Percentiles rank a stretch among this genome's conserved stretches.
These are phyloP conservation scores for Dictyostelium capitatum DNA, from an alignment of 78 protist genomes.

Conservation along the genomic window DNA sequence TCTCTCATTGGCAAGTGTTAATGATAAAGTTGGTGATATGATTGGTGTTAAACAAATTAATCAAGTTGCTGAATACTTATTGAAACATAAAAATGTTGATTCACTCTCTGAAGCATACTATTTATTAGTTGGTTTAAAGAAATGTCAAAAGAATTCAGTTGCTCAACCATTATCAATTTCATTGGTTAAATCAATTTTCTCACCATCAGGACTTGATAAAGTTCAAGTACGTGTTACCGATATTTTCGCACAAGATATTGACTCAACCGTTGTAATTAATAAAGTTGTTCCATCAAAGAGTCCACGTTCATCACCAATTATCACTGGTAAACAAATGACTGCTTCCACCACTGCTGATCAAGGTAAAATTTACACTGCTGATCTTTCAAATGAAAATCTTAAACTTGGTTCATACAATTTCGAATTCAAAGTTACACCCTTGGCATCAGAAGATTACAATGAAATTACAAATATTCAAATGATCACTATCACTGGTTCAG, in stretches of 20 bases:
- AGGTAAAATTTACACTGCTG: neutral
- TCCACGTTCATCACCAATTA: constrained; percentile 31
- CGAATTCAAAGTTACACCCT: constrained; percentile 43
- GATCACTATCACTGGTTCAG: constrained; percentile 39
- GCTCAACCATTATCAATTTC: constrained; percentile 29
- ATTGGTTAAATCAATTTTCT: neutral
- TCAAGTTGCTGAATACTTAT: constrained; percentile 31
- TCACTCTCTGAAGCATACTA: constrained; percentile 27
- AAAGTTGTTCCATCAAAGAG: neutral
- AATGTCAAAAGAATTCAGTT: constrained; percentile 34
- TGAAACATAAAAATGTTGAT: constrained; percentile 13
- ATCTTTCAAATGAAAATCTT: constrained; percentile 10
- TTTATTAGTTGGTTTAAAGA: constrained; percentile 42
- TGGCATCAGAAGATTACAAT: neutral
- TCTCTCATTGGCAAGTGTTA: neutral
- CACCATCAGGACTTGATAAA: neutral
- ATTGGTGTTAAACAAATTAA: constrained; percentile 3
- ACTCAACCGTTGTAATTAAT: neutral
- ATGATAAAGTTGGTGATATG: neutral
- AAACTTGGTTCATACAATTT: constrained; percentile 43
- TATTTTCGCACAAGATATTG: constrained; percentile 21
- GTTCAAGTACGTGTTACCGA: neutral
- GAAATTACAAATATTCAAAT: constrained; percentile 18
- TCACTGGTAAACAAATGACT: constrained; percentile 16
- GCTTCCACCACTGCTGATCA: neutral